Evolutionary conservation across 495 filamentous ascomycete species (phyloP), one percentile per base, ranked within the genome.

Genomic region (Penicillium bialowiezense): DNA sequence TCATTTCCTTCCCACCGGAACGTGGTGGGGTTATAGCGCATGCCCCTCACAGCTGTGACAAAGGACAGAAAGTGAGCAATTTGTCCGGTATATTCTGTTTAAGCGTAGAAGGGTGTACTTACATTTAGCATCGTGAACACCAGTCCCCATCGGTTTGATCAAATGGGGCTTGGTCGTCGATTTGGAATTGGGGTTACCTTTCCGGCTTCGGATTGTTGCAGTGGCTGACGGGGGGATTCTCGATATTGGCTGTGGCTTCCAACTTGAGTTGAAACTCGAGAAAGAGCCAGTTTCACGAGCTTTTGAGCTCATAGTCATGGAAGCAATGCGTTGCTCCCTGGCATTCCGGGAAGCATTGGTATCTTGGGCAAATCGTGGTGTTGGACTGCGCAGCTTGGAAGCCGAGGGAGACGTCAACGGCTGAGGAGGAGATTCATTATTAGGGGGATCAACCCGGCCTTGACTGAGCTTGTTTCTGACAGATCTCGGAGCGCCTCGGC

Each of bases 1-100:
- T 97, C 93, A 56, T 98, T 98, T 32, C 93, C 93, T 71, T 97
- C 93, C 93, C 95, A 98, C 21, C 83, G 80, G 59, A 84, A 91
- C 1, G 85, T 85, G 13, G 67, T 63, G 1, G 93, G 88, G 61
- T 98, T 98, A 68, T 95, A 98, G 24, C 78, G 85, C 93, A 98
- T 98, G 43, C 91, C 93, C 58, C 93, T 90, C 47, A 95, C 79
- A 54, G 84, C 91, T 91, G 62, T n/a, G 23, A 26, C 4, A 26
- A 46, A 39, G 46, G 48, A 41, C 10, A 8, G 15, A 48, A 44
- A 56, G 44, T 53, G 26, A 41, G 35, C 15, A 20, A 14, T 32
- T 4, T 3, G 10, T 17, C 14, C 21, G 23, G 18, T 24, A 2
- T 19, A 35, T 34, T 46, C n/a, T 19, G 21, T 21, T 13, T 10